Conservation (phyloP, 2,329 filamentous ascomycete genomes). For the Aspergillus sp. region DNA sequence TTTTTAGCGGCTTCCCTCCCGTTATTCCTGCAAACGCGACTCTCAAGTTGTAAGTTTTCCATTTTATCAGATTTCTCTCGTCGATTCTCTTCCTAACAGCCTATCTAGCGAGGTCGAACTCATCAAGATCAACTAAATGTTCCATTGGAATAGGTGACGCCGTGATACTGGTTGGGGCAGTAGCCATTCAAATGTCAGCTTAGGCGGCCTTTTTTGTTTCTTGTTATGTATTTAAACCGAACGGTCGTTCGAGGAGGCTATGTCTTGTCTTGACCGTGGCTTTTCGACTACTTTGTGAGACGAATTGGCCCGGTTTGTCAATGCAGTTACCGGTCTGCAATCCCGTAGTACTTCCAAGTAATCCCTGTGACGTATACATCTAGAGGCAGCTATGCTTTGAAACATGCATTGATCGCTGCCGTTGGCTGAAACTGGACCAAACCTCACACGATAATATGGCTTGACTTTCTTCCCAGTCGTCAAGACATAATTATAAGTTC, state of each 20-base stretch:
- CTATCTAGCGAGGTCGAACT: constrained; percentile 8
- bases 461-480: too few species aligned
- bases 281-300: not conserved
- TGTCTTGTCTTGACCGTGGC: not conserved
- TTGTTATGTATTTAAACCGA: not conserved
- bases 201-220: not conserved
- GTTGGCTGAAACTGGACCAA: too few species aligned
- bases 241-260: not conserved
- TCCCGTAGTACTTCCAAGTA: not conserved
- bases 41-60: constrained; percentile 74
- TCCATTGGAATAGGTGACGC: not conserved
- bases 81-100: not conserved
- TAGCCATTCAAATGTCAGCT: not conserved
- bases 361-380: not conserved
- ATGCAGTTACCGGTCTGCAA: not conserved
- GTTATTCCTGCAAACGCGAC: constrained; percentile 72
- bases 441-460: too few species aligned
- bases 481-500: too few species aligned
- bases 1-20: constrained; percentile 65
- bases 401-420: too few species aligned
- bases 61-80: not conserved
- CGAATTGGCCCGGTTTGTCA: not conserved
- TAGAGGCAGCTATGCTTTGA: not conserved
- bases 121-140: constrained; percentile 8
- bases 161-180: not conserved